A percentile compares a stretch with the other conserved stretches of the same genome.
Evolutionary conservation across 2,329 filamentous ascomycete genomes (phyloP).

Genomic region (Ceratocystis albifundus): DNA sequence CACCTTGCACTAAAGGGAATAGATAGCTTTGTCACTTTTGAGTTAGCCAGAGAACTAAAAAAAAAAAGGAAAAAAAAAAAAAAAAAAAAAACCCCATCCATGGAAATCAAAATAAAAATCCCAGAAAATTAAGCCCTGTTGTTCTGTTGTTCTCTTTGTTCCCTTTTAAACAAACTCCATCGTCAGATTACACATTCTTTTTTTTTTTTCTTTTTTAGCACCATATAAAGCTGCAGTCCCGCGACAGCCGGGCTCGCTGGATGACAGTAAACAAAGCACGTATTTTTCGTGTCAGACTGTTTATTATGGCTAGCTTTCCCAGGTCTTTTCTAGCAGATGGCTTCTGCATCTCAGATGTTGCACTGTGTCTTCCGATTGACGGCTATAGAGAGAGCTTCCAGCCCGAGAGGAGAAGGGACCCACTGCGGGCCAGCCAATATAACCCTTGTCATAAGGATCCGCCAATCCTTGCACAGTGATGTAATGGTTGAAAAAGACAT

Average conservation of each 20-base stretch:
- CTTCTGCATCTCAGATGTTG: background rate
- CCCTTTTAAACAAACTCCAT: too few species aligned
- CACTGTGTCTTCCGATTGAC: background rate
- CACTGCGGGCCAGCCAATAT: slow-evolving; percentile 1
- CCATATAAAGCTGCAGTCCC: background rate
- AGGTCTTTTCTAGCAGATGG: too few species aligned
- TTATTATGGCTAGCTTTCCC: too few species aligned
- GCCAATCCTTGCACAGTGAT: background rate
- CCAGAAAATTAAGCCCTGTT: too few species aligned
- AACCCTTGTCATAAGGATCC: slow-evolving; percentile 4
- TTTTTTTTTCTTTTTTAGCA: too few species aligned
- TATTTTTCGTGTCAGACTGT: too few species aligned
- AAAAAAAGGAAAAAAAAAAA: background rate
- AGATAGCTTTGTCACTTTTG: background rate
- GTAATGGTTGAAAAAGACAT: slow-evolving; percentile 2
- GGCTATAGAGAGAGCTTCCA: background rate
- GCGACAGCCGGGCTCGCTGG: too few species aligned
- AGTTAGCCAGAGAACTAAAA: background rate
- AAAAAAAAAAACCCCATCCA: too few species aligned
- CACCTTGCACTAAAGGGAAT: background rate
- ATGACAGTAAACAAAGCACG: too few species aligned
- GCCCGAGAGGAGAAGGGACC: background rate
- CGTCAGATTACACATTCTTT: background rate
- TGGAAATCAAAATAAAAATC: too few species aligned
- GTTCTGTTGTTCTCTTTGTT: background rate